Conservation (phyloP, 805 yeast genomes). For the Metschnikowia drakensbergensis region DNA sequence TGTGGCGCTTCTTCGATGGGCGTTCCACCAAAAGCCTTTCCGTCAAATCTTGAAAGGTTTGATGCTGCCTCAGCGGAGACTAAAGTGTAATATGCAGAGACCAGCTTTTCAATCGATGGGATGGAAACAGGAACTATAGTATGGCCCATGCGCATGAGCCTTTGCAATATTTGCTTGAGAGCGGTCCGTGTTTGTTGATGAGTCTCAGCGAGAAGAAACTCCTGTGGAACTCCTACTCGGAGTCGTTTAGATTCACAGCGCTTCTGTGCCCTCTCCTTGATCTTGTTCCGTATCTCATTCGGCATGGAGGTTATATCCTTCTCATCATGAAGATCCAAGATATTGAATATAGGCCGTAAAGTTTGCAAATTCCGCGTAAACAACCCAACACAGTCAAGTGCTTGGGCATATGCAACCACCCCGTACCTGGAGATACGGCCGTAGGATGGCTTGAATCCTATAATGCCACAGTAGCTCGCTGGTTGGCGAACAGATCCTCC, state of each 20-base stretch:
- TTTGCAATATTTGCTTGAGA: constrained; percentile 45
- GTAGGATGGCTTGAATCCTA: constrained; percentile 91
- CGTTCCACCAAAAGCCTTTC: constrained; percentile 28
- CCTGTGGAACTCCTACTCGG: constrained; percentile 68
- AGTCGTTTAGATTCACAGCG: background rate
- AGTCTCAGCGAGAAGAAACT: constrained; percentile 57
- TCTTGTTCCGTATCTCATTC: constrained; percentile 27
- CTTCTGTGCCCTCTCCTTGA: constrained; percentile 10
- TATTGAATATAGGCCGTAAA: constrained; percentile 47
- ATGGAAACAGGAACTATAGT: constrained; percentile 61
- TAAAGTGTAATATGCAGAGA: constrained; percentile 82
- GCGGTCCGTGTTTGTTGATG: constrained; percentile 41
- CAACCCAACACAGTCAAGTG: constrained; percentile 91
- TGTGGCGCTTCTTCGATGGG: constrained; percentile 27
- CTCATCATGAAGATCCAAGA: constrained; percentile 58
- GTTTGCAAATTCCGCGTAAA: constrained; percentile 48
- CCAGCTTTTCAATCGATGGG: constrained; percentile 60
- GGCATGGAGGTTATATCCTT: constrained; percentile 76
- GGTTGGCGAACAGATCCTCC: constrained; percentile 96
- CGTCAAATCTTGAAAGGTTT: constrained; percentile 85
- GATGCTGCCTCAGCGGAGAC: constrained; percentile 95
- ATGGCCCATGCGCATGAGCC: constrained; percentile 46
- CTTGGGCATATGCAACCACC: constrained; percentile 87
- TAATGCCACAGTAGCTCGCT: constrained; percentile 76
- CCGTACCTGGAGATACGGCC: constrained; percentile 93